These are phyloP conservation scores for Citrus unshiu DNA, from an alignment of 345 rosid species.

Conservation along the genomic window DNA sequence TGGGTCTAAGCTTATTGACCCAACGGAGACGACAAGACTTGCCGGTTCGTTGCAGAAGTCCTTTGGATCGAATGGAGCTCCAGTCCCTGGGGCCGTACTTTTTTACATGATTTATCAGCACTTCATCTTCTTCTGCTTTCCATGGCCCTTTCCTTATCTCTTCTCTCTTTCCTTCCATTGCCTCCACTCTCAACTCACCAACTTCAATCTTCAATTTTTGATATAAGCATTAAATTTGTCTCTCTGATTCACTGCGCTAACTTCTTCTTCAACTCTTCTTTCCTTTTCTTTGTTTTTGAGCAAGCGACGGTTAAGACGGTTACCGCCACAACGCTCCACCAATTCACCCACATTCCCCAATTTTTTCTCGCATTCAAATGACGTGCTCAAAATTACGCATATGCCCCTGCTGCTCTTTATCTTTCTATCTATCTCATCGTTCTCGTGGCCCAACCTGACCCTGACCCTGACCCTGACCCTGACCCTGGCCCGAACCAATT, in stretches of 20 bases:
- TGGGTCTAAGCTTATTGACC: slow-evolving; percentile 95
- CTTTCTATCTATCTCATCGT: neutral
- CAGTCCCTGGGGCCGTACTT: slow-evolving; percentile 86
- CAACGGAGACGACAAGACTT: slow-evolving; percentile 97
- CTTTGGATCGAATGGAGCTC: slow-evolving; percentile 99
- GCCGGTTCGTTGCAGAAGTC: slow-evolving; percentile 78
- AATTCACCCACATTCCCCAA: slow-evolving; percentile 35
- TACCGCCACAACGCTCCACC: slow-evolving; percentile 33
- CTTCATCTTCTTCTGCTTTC: slow-evolving; percentile 90
- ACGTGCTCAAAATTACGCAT: neutral
- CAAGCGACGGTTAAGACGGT: slow-evolving; percentile 47
- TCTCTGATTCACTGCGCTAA: neutral
- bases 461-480: too few species aligned
- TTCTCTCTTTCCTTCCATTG: slow-evolving; percentile 41
- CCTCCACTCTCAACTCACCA: neutral
- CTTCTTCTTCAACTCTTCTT: neutral
- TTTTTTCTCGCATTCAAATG: slow-evolving; percentile 31
- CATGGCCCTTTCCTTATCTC: slow-evolving; percentile 87
- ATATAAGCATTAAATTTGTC: neutral
- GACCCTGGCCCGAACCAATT: too few species aligned
- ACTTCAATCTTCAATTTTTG: neutral
- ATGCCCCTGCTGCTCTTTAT: neutral
- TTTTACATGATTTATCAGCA: slow-evolving; percentile 64
- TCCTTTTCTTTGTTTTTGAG: neutral
- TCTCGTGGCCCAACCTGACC: neutral